Conservation (phyloP, 1,284 basidiomycete species). For the Uromyces viciae-fabae region DNA sequence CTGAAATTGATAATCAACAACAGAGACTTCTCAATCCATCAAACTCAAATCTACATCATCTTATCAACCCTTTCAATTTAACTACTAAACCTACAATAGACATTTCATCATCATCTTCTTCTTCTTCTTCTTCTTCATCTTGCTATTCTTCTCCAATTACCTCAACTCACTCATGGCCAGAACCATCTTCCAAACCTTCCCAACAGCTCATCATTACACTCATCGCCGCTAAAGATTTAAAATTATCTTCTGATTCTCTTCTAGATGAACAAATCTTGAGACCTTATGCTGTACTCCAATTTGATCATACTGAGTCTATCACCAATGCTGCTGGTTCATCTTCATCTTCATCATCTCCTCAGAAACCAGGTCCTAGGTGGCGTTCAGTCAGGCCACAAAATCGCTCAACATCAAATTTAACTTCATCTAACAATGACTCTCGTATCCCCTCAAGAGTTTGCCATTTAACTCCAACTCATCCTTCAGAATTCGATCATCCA, state of each 20-base stretch:
- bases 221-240: conserved; percentile 77
- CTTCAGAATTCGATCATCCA: conserved; percentile 50
- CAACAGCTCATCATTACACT: conserved; percentile 86
- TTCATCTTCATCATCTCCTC: neutral
- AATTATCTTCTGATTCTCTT: conserved; percentile 48
- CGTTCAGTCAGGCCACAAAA: conserved; percentile 53
- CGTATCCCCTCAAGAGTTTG: conserved; percentile 55
- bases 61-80: no score
- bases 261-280: conserved; percentile 54
- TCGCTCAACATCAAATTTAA: conserved; percentile 53
- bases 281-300: conserved; percentile 95
- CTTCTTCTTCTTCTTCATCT: no score
- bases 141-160: no score
- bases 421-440: conserved; percentile 52
- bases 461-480: conserved; percentile 47
- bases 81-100: no score
- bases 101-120: no score
- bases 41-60: no score
- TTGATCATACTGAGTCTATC: conserved; percentile 99
- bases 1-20: no score
- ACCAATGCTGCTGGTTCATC: conserved; percentile 54
- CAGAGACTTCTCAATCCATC: no score
- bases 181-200: conserved; percentile 24
- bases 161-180: conserved; percentile 20
- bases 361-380: conserved; percentile 48